Evolutionary conservation across 2,329 filamentous ascomycete species (phyloP), one percentile per base, ranked within the genome.

Genomic region (Delphinella strobiligena): DNA sequence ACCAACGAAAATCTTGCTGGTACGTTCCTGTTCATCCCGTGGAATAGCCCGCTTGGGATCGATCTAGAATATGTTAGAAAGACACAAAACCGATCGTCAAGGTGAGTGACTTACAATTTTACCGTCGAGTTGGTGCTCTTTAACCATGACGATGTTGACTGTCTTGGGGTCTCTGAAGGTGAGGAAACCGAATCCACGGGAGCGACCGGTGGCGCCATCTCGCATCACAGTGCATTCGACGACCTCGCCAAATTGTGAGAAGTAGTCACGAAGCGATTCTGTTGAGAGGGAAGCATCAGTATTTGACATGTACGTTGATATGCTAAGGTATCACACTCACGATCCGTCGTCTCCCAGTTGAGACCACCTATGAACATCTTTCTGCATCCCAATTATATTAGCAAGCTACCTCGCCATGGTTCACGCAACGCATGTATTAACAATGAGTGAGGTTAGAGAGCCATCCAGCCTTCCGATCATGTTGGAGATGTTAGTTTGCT

Each of bases 321-420:
- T n/a, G 9, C 31, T 34, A 10, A n/a, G 14, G 22, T 1, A 19
- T 18, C 18, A 42, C 27, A 66, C 87, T 73, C 78, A 96, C 89
- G 80, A 67, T 96, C 89, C 41, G 91, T 96, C 12, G 91, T 98
- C 64, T 98, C 91, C 91, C 91, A 98, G 59, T 98, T 98, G 40
- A 98, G 68, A 31, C 91, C 91, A 54, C 91, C 91, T 63, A 98
- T 98, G 54, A 98, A 98, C 91, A 98, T 98, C 69, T 98, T 98
- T 55, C 91, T 98, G 57, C 52, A 51, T 44, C 48, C 51, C 50
- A 43, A 45, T 47, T 19, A 29, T 33, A 27, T 43, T 43, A 43
- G 41, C 41, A 31, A 38, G 24, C n/a, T 9, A 31, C 14, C 15
- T 2, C 31, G 12, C 31, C 8, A n/a, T n/a, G n/a, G n/a, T n/a